Evolutionary conservation across 2,329 filamentous ascomycete species (phyloP), one percentile per base, ranked within the genome.

Genomic region (Alternaria metachromatica): DNA sequence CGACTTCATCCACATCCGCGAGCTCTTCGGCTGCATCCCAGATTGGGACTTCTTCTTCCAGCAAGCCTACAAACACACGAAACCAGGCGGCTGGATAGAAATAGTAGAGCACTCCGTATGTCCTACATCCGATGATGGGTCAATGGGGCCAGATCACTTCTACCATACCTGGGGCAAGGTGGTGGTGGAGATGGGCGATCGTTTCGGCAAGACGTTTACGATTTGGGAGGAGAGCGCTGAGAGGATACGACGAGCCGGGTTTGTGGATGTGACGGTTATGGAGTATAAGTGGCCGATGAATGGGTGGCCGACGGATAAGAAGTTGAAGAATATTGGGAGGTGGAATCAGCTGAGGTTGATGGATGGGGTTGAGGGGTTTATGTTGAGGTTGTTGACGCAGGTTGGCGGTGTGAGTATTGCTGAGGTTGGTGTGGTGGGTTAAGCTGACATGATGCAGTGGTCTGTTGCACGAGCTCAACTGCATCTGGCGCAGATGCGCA

Each of bases 1-100:
- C 64, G 83, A 84, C 70, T 83, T 83, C 62, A 80, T 84, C 49
- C 82, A 85, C 66, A 72, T 83, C 15, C 81, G 83, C 54, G 82
- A 81, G 53, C 71, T 84, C 23, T 82, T 81, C 55, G 83, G 83
- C 12, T 81, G 78, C 58, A 79, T 85, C 18, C 76, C 79, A 2
- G 82, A 84, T 64, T 84, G 83, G 82, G 76, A 81, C 58, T 77
- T 77, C 58, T 82, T 84, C 65, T 81, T 75, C 55, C 55, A 70
- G 58, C 76, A 80, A 62, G 76, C 75, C 5, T 77, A 80, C 60
- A 60, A 63, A 11, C 76, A 79, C 65, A 73, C 68, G 0, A 81
- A 80, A 59, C 82, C 82, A 0, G 82, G 82, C 6, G 82, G 82
- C 48, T 83, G 76, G 72, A 68, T 83, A 21, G 81, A 84, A 63